These are phyloP conservation scores for Amaranthus palmeri DNA, from an alignment of 148 eudicot genomes.

Conservation along the genomic window DNA sequence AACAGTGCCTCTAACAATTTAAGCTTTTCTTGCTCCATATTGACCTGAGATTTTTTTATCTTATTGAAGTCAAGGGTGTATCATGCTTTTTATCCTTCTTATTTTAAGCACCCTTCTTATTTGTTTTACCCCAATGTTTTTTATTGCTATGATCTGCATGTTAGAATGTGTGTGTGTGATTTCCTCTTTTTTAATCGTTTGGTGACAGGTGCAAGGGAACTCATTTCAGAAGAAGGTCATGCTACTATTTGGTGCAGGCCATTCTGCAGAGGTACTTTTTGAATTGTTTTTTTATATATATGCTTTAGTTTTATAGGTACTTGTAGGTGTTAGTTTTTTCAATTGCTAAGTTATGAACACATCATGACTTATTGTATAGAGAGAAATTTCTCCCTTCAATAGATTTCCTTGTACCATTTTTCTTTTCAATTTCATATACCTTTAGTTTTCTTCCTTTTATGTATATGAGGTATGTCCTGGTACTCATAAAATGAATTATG, in stretches of 20 bases:
- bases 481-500: too few species aligned
- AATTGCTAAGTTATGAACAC: neutral
- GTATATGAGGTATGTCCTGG: too few species aligned
- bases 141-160: too few species aligned
- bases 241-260: constrained; percentile 75
- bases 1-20: too few species aligned
- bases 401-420: neutral
- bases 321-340: neutral
- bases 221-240: constrained; percentile 94
- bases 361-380: neutral
- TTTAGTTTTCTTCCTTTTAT: too few species aligned
- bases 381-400: neutral
- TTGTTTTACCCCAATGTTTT: too few species aligned
- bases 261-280: constrained; percentile 59
- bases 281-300: neutral
- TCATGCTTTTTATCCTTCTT: too few species aligned
- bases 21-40: too few species aligned
- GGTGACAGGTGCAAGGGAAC: constrained; percentile 73
- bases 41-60: too few species aligned
- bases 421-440: too few species aligned
- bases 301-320: neutral
- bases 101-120: too few species aligned
- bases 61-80: too few species aligned
- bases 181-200: constrained; percentile 13
- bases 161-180: neutral